Conservation (phyloP, 1,284 basidiomycete species). For the Coniophora puteana region DNA sequence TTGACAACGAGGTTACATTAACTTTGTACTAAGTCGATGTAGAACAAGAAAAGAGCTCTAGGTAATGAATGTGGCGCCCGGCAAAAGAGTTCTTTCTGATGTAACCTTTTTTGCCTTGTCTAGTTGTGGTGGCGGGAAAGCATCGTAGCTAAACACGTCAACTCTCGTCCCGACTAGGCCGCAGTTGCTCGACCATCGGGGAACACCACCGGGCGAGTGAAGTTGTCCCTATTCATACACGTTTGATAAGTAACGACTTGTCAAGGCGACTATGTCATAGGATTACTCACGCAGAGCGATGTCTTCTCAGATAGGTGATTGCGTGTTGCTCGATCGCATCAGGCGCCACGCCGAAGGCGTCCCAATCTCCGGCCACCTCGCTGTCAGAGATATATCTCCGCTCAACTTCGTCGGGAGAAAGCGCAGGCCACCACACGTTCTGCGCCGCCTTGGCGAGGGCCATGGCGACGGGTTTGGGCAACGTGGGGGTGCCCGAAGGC, state of each 20-base stretch:
- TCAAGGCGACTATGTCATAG: constrained; percentile 9
- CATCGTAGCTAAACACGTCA: no score
- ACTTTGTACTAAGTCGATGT: constrained; percentile 20
- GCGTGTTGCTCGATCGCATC: constrained; percentile 88
- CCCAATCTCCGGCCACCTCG: constrained; percentile 62
- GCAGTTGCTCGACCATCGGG: constrained; percentile 24
- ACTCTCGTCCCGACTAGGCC: no score
- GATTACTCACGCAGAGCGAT: constrained; percentile 72
- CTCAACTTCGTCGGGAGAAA: constrained; percentile 89
- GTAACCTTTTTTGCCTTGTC: constrained; percentile 5
- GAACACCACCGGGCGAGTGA: constrained; percentile 48
- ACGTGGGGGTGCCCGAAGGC: constrained; percentile 61
- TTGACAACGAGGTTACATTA: constrained; percentile 28
- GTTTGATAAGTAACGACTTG: constrained; percentile 9
- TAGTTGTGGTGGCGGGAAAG: constrained; percentile 3
- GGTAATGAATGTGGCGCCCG: constrained; percentile 12
- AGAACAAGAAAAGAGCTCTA: constrained; percentile 20
- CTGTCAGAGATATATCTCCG: constrained; percentile 86
- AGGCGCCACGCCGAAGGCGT: constrained; percentile 64
- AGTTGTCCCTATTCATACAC: constrained; percentile 43
- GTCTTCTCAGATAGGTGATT: constrained; percentile 88
- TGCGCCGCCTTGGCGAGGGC: constrained; percentile 68
- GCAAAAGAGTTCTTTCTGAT: constrained; percentile 3
- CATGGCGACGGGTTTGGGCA: constrained; percentile 78
- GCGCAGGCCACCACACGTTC: constrained; percentile 88